phyloP scores from a whole-genome alignment of 108 stramenopile genomes.

The Conticribra guillardii region DNA sequence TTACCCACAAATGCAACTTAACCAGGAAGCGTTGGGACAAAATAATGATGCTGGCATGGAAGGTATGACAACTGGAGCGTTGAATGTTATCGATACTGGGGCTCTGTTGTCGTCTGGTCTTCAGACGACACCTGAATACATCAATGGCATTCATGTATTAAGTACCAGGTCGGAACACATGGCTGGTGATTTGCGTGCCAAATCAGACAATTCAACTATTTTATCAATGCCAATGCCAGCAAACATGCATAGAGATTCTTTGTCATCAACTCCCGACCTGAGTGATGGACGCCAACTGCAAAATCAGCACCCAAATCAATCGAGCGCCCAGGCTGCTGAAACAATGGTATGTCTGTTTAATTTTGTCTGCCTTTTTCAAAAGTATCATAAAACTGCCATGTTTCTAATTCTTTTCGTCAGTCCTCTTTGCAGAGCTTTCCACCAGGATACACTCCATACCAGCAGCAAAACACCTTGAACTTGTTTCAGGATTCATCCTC shows the following conservation, averaged over 20 bases:
- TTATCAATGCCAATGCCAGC: neutral
- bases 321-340: constrained; percentile 10
- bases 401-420: too few relatives aligned
- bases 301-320: neutral
- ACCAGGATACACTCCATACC: constrained; percentile 26
- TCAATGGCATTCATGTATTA: too few relatives aligned
- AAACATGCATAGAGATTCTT: constrained; percentile 6
- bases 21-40: constrained; percentile 17
- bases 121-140: too few relatives aligned
- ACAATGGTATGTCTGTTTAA: constrained; percentile 12
- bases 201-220: neutral
- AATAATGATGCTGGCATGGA: neutral
- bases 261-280: constrained; percentile 7
- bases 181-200: constrained; percentile 3
- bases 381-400: too few relatives aligned
- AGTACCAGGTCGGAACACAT: neutral
- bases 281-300: constrained; percentile 7
- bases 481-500: constrained; percentile 23
- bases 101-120: too few relatives aligned
- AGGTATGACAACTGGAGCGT: neutral
- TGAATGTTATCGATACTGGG: neutral
- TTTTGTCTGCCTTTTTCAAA: neutral
- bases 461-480: constrained; percentile 24
- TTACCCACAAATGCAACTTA: constrained; percentile 73
- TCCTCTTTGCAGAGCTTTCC: constrained; percentile 34